These are phyloP conservation scores for Elongisporangium senticosum DNA, from an alignment of 352 stramenopile species.

Conservation along the genomic window DNA sequence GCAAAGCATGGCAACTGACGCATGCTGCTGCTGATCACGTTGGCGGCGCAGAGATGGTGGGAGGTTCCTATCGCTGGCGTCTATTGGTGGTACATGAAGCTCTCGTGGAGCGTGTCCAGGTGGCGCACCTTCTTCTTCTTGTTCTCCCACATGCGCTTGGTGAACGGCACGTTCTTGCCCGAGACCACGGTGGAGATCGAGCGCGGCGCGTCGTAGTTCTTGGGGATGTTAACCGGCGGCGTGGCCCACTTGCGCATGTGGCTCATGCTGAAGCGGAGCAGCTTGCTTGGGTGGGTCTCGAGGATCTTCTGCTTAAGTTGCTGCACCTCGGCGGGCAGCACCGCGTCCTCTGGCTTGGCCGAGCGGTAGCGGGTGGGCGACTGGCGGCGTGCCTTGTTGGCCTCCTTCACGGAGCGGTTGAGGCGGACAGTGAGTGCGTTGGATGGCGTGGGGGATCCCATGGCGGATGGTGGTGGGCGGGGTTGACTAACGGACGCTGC, in stretches of 20 bases:
- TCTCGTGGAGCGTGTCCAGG: conserved; percentile 47
- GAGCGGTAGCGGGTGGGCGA: conserved; percentile 17
- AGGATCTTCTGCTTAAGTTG: conserved; percentile 48
- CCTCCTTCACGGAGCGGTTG: not conserved
- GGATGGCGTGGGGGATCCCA: not conserved
- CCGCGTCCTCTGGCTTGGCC: conserved; percentile 6
- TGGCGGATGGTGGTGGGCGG: not conserved
- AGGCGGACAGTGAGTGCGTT: not conserved
- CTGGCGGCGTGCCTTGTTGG: not conserved
- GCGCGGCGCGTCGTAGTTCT: conserved; percentile 26
- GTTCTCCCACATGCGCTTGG: conserved; percentile 39
- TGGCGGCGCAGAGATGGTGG: not conserved
- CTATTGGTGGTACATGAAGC: conserved; percentile 23
- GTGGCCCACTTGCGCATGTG: conserved; percentile 41
- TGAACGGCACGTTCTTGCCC: conserved; percentile 41
- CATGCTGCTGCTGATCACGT: not conserved
- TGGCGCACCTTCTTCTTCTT: conserved; percentile 30
- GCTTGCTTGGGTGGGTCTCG: conserved; percentile 32
- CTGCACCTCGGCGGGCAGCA: conserved; percentile 31
- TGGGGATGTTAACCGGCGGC: conserved; percentile 44
- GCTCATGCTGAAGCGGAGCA: conserved; percentile 41
- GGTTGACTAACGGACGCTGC: not conserved
- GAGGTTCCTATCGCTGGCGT: not conserved
- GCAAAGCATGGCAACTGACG: not conserved
- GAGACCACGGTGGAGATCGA: conserved; percentile 29